Percentiles rank a stretch among this genome's conserved stretches.
Conservation (phyloP, 192 early-diverging fungal species). For the Powellomyces hirtus region DNA sequence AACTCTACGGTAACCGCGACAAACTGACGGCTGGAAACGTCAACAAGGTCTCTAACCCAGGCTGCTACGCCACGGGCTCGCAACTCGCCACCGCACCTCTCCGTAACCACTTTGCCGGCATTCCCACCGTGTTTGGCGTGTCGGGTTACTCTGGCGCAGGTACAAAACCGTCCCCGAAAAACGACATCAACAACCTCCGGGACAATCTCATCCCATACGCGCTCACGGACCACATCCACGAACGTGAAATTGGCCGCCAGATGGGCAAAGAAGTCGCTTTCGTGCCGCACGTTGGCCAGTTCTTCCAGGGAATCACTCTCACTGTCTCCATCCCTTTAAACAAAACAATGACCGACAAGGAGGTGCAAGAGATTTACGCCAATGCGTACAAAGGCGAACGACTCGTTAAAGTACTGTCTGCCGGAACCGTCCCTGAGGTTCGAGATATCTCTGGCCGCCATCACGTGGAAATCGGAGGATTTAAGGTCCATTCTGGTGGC, state of each 20-base stretch:
- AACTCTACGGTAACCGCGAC: conserved; percentile 63
- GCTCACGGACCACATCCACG: conserved; percentile 94
- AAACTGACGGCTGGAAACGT: conserved; percentile 44
- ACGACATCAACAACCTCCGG: conserved; percentile 78
- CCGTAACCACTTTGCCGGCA: conserved; percentile 33
- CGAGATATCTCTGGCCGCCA: conserved; percentile 87
- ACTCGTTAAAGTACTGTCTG: conserved; percentile 74
- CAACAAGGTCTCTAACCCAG: conserved; percentile 84
- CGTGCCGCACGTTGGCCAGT: conserved; percentile 86
- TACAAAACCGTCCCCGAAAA: conserved; percentile 94
- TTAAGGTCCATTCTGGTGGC: conserved; percentile 69
- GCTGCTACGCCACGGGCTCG: conserved; percentile 97
- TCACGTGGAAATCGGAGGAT: conserved; percentile 88
- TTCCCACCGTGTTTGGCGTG: conserved; percentile 82
- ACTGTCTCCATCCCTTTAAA: conserved; percentile 85
- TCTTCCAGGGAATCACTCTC: conserved; percentile 91
- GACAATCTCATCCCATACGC: conserved; percentile 94
- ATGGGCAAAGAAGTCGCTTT: conserved; percentile 64
- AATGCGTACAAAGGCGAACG: conserved; percentile 75
- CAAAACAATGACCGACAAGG: conserved; percentile 65
- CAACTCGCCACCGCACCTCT: conserved; percentile 89
- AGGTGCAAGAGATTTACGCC: conserved; percentile 70
- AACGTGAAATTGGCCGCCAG: conserved; percentile 85
- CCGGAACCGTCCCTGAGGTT: conserved; percentile 76
- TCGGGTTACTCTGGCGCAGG: conserved; percentile 99